phyloP scores from a whole-genome alignment of 2,329 filamentous ascomycete genomes.

The Fusarium graminum region DNA sequence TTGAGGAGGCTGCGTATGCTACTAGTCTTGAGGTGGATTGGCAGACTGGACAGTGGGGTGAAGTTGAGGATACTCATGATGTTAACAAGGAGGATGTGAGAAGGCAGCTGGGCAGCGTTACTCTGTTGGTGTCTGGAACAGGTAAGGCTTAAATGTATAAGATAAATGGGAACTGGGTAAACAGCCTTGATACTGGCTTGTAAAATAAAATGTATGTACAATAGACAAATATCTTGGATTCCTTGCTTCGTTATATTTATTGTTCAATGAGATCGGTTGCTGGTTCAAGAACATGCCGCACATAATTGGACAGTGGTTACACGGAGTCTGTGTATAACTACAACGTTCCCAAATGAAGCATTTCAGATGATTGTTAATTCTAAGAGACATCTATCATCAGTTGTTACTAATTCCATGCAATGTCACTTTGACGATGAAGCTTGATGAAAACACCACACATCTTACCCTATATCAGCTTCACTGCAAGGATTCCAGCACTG shows the following conservation, averaged over 20 bases:
- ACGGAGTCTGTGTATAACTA: neutral
- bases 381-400: neutral
- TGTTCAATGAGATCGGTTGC: neutral
- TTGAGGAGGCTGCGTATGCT: constrained; percentile 83
- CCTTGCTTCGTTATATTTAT: neutral
- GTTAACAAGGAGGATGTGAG: constrained; percentile 91
- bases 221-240: constrained; percentile 13
- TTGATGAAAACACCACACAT: no score
- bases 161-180: neutral
- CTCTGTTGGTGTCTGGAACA: constrained; percentile 80
- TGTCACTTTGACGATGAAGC: neutral
- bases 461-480: constrained; percentile 15
- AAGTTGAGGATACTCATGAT: constrained; percentile 98
- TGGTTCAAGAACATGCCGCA: no score
- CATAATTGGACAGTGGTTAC: no score
- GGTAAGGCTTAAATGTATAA: constrained; percentile 45
- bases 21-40: constrained; percentile 88
- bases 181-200: constrained; percentile 16
- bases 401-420: neutral
- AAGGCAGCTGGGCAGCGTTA: constrained; percentile 87
- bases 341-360: neutral
- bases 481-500: neutral
- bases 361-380: neutral
- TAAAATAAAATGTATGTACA: constrained; percentile 38
- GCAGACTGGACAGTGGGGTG: constrained; percentile 93